Conservation (phyloP, 345 rosid genomes). For the Jatropha curcas region DNA sequence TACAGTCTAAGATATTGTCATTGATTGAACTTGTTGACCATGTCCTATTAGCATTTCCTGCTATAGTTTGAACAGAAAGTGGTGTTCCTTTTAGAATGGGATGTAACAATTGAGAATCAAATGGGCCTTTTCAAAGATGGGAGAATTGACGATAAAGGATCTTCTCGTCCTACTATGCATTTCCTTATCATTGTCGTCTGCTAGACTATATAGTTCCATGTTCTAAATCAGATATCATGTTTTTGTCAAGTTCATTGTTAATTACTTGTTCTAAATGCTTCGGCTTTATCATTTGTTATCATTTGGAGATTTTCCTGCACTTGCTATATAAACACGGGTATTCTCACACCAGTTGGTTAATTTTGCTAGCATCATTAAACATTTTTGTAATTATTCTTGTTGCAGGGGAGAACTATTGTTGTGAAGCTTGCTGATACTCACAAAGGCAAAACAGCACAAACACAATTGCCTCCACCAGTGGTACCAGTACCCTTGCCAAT, state of each 20-base stretch:
- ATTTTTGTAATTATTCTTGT: not conserved
- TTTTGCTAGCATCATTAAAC: not conserved
- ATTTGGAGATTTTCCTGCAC: not conserved
- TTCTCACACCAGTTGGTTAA: not conserved
- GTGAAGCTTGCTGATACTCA: slow-evolving; percentile 64
- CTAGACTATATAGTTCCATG: not conserved
- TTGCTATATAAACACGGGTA: not conserved
- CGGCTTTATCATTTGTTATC: not conserved
- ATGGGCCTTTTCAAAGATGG: not conserved
- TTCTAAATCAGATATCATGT: not conserved
- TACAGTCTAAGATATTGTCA: not conserved
- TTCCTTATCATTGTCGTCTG: not conserved
- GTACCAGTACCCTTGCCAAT: slow-evolving; percentile 39
- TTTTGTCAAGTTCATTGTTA: not conserved
- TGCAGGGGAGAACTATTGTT: slow-evolving; percentile 48
- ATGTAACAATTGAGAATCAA: not conserved
- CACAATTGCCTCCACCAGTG: slow-evolving; percentile 36
- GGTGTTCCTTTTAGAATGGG: not conserved
- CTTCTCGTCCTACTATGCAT: not conserved
- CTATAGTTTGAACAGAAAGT: not conserved
- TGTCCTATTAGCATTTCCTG: not conserved
- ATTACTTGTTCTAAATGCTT: not conserved
- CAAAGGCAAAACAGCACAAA: slow-evolving; percentile 43
- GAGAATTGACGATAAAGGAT: not conserved
- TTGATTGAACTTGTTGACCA: not conserved